Evolutionary conservation across 805 yeast species (phyloP), one percentile per base, ranked within the genome.

Genomic region (Schizosaccharomyces cryophilus): DNA sequence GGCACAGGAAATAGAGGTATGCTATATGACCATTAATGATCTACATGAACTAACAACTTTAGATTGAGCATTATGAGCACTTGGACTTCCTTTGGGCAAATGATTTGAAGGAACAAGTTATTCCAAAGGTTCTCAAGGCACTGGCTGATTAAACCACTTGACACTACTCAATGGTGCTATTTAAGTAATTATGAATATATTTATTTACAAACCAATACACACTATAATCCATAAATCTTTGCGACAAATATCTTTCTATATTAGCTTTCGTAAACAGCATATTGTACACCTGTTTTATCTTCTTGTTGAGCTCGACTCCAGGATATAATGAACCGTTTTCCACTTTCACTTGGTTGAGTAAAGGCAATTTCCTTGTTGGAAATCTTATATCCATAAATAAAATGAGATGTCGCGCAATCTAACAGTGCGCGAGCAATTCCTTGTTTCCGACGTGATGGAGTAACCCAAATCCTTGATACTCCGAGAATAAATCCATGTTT

Each of bases 51-150:
- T 66, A 64, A 26, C 76, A 79, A 2, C 73, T 80, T 15, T 82
- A 85, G 0, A 78, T 88, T 0, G 75, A 73, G 0, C 73, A 73
- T n/a, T 87, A 88, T 70, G 97, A 89, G 71, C 97, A 89, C 71
- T 74, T 89, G 68, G 97, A 90, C 68, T 79, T 90, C 62, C 72
- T 89, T 17, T 89, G 97, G 97, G 95, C 95, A 9, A 71, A 76
- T 9, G 80, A 82, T 61, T 86, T 84, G 0, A 78, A 74, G 31
- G 64, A 68, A 1, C 64, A 71, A 38, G 81, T 80, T 0, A 73
- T 78, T 58, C 68, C 68, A 6, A 63, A 64, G 21, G 66, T 66
- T 5, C 24, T 63, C 31, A 54, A 40, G 6, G 60, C 54, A 9
- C 61, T 65, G 38, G 54, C 42, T 13, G 9, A 54, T 17, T 24